Percentiles rank a stretch among this genome's conserved stretches.
phyloP scores from a whole-genome alignment of 202 grass and related monocot species.

The Cymbopogon flexuosus region DNA sequence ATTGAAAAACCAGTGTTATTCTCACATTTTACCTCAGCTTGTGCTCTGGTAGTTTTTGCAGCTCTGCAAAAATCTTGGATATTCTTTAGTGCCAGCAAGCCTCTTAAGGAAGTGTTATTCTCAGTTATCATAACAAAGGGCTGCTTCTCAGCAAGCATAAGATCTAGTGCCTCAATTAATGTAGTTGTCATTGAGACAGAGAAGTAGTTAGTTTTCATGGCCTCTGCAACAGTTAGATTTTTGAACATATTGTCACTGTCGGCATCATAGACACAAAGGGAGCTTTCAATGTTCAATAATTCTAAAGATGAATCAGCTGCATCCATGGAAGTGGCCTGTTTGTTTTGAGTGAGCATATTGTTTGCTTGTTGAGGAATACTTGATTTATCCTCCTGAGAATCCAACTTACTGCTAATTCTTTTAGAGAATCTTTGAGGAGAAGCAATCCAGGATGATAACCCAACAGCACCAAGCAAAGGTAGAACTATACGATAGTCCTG shows the following conservation, averaged over 20 bases:
- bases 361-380: constrained; percentile 9
- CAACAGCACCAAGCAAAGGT: constrained; percentile 91
- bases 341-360: constrained; percentile 5
- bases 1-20: background rate
- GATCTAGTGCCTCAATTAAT: constrained; percentile 51
- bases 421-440: constrained; percentile 54
- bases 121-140: constrained; percentile 59
- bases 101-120: constrained; percentile 30
- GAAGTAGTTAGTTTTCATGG: constrained; percentile 67
- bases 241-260: constrained; percentile 30
- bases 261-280: constrained; percentile 60
- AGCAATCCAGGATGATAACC: constrained; percentile 90
- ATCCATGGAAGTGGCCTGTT: constrained; percentile 29
- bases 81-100: constrained; percentile 57
- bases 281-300: constrained; percentile 71
- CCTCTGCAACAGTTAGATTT: constrained; percentile 60
- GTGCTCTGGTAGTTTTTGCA: constrained; percentile 22
- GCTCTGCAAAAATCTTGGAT: constrained; percentile 64
- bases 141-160: constrained; percentile 71
- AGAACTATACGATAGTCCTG: constrained; percentile 93
- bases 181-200: constrained; percentile 53
- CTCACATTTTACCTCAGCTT: constrained; percentile 53
- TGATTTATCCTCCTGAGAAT: constrained; percentile 31
- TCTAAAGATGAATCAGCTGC: constrained; percentile 32
- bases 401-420: constrained; percentile 21